Conservation (phyloP, 768 basidiomycete species). For the Clitopilus passeckerianus region DNA sequence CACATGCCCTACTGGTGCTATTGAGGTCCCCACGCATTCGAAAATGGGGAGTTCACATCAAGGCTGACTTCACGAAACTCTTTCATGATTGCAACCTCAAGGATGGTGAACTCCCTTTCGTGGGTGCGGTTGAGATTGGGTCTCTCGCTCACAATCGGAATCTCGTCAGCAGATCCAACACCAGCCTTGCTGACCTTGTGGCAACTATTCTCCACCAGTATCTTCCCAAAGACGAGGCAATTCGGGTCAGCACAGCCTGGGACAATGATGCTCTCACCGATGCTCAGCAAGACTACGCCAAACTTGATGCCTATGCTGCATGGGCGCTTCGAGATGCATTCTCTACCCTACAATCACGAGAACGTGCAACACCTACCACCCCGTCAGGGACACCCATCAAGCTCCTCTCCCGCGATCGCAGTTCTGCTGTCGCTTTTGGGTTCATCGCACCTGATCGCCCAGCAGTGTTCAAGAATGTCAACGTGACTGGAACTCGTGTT, state of each 20-base stretch:
- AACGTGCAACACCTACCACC: neutral
- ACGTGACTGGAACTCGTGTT: neutral
- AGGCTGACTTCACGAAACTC: conserved; percentile 15
- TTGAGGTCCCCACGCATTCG: conserved; percentile 10
- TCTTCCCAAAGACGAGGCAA: neutral
- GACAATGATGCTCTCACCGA: neutral
- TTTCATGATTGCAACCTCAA: conserved; percentile 6
- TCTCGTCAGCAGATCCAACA: neutral
- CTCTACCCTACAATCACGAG: neutral
- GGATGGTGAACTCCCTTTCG: neutral
- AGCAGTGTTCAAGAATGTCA: neutral
- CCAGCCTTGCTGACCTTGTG: neutral
- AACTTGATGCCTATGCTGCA: conserved; percentile 3
- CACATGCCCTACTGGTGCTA: conserved; percentile 2
- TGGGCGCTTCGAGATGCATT: neutral
- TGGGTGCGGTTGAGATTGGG: conserved; percentile 1
- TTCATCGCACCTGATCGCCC: conserved; percentile 6
- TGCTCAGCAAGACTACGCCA: neutral
- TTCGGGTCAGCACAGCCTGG: neutral
- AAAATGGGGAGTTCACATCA: conserved; percentile 20
- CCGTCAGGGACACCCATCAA: conserved; percentile 3
- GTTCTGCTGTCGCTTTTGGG: conserved; percentile 4
- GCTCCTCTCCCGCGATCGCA: conserved; percentile 6
- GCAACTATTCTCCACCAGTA: neutral
- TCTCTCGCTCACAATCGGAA: neutral